Evolutionary conservation across 192 early-diverging fungal species (phyloP).

Genomic region (Diversispora epigaea): DNA sequence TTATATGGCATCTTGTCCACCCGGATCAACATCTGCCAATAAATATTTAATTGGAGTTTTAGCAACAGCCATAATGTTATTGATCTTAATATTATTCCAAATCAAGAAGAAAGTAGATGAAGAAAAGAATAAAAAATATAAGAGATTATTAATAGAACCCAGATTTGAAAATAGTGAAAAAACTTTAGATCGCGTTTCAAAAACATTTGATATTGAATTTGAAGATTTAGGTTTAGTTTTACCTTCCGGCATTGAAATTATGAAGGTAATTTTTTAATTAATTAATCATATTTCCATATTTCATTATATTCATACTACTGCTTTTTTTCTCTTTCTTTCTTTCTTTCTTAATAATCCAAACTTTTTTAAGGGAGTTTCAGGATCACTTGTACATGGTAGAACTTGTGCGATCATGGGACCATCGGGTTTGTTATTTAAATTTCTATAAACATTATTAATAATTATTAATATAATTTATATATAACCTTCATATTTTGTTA

Average conservation of each 20-base stretch:
- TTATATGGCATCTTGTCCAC: slow-evolving; percentile 38
- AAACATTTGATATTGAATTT: slow-evolving; percentile 59
- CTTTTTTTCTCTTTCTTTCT: not conserved
- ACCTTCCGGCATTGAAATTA: slow-evolving; percentile 50
- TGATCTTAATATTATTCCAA: slow-evolving; percentile 36
- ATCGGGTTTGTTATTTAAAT: slow-evolving; percentile 26
- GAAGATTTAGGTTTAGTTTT: slow-evolving; percentile 41
- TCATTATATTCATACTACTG: not conserved
- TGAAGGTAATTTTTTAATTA: slow-evolving; percentile 37
- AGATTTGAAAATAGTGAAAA: slow-evolving; percentile 19
- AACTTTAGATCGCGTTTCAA: slow-evolving; percentile 36
- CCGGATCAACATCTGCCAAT: slow-evolving; percentile 36
- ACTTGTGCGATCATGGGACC: slow-evolving; percentile 63
- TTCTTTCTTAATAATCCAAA: not conserved
- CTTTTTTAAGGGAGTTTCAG: slow-evolving; percentile 49
- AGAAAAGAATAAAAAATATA: slow-evolving; percentile 29
- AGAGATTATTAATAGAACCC: slow-evolving; percentile 20
- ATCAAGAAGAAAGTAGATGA: slow-evolving; percentile 34
- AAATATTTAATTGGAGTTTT: slow-evolving; percentile 38
- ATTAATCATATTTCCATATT: not conserved
- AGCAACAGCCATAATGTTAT: slow-evolving; percentile 33
- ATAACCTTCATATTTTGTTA: not conserved
- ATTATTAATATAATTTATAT: not conserved
- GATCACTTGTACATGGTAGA: slow-evolving; percentile 51
- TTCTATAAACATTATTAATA: not conserved